A percentile compares a stretch with the other conserved stretches of the same genome.
Conservation (phyloP, 1,284 basidiomycete genomes). For the Stereum hirsutum region DNA sequence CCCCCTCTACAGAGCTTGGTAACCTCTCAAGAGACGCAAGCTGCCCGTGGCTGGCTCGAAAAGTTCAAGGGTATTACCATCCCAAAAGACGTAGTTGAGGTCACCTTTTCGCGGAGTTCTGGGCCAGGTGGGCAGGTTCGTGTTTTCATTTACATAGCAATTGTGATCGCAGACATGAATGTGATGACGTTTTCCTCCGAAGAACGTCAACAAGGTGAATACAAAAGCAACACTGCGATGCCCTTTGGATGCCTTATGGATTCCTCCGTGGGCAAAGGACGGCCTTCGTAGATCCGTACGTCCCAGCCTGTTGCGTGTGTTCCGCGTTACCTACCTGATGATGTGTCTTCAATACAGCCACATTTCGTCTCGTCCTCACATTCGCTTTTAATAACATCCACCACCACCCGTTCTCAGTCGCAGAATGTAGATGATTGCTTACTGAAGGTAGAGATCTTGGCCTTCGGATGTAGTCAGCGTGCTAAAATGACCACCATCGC, state of each 20-base stretch:
- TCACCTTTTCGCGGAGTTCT: constrained; percentile 65
- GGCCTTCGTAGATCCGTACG: constrained; percentile 42
- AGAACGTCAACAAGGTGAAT: constrained; percentile 81
- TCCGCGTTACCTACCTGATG: too few species aligned
- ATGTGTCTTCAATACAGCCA: constrained; percentile 35
- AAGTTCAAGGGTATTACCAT: constrained; percentile 34
- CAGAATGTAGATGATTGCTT: constrained; percentile 68
- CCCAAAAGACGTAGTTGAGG: constrained; percentile 40
- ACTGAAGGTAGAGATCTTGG: constrained; percentile 38
- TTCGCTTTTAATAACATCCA: constrained; percentile 60
- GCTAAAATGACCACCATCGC: constrained; percentile 7
- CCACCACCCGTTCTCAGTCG: constrained; percentile 60
- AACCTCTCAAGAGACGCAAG: constrained; percentile 28
- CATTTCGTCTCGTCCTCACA: constrained; percentile 57
- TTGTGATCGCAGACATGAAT: background rate
- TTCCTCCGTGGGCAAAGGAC: constrained; percentile 58
- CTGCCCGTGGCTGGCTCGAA: constrained; percentile 43
- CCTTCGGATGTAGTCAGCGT: too few species aligned
- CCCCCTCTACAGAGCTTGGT: constrained; percentile 24
- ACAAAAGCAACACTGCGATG: constrained; percentile 65
- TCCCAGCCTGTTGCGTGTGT: too few species aligned
- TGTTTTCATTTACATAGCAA: background rate
- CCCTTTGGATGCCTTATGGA: constrained; percentile 47
- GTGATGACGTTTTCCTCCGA: background rate
- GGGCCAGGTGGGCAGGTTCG: constrained; percentile 73